A percentile compares a stretch with the other conserved stretches of the same genome.
Conservation (phyloP, 2,329 filamentous ascomycete species). For the Cadophora luteo-olivacea region DNA sequence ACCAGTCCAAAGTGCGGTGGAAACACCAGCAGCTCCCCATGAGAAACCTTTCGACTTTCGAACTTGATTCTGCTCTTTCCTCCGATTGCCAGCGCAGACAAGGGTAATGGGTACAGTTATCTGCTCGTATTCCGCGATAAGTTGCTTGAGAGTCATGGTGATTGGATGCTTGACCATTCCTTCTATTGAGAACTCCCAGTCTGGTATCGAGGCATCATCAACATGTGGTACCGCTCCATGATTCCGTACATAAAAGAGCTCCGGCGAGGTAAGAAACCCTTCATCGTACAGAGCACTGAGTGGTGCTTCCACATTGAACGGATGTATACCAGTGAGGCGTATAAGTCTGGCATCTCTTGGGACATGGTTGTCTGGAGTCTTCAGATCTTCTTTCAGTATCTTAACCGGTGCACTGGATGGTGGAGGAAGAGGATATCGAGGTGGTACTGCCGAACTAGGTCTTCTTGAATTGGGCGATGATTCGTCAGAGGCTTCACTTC, state of each 20-base stretch:
- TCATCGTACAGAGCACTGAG: conserved; percentile 77
- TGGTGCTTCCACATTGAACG: conserved; percentile 89
- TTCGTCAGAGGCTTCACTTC: conserved; percentile 35
- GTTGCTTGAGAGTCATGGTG: conserved; percentile 72
- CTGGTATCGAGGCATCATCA: conserved; percentile 71
- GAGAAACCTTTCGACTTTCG: conserved; percentile 93
- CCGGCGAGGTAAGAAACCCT: conserved; percentile 86
- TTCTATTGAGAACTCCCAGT: conserved; percentile 85
- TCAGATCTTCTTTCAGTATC: conserved; percentile 76
- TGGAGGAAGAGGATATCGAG: conserved; percentile 67
- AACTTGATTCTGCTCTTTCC: conserved; percentile 92
- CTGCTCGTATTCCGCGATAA: conserved; percentile 78
- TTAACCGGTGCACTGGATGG: conserved; percentile 60
- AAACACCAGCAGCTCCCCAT: conserved; percentile 88
- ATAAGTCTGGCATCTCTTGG: conserved; percentile 82
- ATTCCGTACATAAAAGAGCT: conserved; percentile 91
- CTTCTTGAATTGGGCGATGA: conserved; percentile 31
- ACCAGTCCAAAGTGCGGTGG: conserved; percentile 88
- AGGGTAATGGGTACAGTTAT: conserved; percentile 87
- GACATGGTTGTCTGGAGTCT: conserved; percentile 85
- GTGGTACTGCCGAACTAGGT: conserved; percentile 27
- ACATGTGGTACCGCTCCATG: conserved; percentile 84
- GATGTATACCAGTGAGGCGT: conserved; percentile 85
- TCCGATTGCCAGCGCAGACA: conserved; percentile 88
- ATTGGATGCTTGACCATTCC: conserved; percentile 83